Conservation (phyloP, 257 asterid genomes). For the Parsonsia alboflavescens region DNA sequence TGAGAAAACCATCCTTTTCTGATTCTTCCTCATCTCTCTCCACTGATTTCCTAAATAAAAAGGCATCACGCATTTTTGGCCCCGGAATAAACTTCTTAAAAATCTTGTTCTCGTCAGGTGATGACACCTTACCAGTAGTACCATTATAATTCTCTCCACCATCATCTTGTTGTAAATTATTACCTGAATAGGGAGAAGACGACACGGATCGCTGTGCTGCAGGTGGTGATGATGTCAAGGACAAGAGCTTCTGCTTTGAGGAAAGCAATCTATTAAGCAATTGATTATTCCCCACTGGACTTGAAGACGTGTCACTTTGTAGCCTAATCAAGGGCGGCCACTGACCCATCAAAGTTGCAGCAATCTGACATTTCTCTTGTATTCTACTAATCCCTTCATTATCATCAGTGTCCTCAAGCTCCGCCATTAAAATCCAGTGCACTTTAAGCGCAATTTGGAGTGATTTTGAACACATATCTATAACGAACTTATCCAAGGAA, state of each 20-base stretch:
- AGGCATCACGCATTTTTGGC: slow-evolving; percentile 66
- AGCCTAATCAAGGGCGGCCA: slow-evolving; percentile 78
- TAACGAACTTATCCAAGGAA: slow-evolving; percentile 83
- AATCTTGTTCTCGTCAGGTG: slow-evolving; percentile 69
- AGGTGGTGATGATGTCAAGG: slow-evolving; percentile 73
- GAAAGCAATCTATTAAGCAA: slow-evolving; percentile 70
- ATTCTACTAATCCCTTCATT: slow-evolving; percentile 86
- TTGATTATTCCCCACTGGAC: slow-evolving; percentile 68
- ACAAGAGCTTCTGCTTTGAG: slow-evolving; percentile 71
- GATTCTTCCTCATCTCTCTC: slow-evolving; percentile 71
- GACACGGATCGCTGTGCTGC: slow-evolving; percentile 38
- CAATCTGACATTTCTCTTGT: slow-evolving; percentile 94
- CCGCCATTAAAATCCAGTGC: slow-evolving; percentile 93
- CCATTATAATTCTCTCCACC: slow-evolving; percentile 20
- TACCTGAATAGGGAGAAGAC: slow-evolving; percentile 52
- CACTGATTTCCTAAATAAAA: slow-evolving; percentile 67
- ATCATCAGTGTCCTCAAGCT: slow-evolving; percentile 88
- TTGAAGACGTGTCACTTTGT: slow-evolving; percentile 31
- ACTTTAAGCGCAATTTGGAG: slow-evolving; percentile 79
- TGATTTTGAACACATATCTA: slow-evolving; percentile 73
- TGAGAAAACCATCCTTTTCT: slow-evolving; percentile 68
- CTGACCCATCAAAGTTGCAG: slow-evolving; percentile 91
- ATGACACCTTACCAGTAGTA: slow-evolving; percentile 28
- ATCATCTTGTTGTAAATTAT: slow-evolving; percentile 46
- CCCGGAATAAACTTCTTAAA: slow-evolving; percentile 79